Base-by-base conservation (phyloP, 2,329 filamentous ascomycete species). In the Cytospora schulzeri region DNA sequence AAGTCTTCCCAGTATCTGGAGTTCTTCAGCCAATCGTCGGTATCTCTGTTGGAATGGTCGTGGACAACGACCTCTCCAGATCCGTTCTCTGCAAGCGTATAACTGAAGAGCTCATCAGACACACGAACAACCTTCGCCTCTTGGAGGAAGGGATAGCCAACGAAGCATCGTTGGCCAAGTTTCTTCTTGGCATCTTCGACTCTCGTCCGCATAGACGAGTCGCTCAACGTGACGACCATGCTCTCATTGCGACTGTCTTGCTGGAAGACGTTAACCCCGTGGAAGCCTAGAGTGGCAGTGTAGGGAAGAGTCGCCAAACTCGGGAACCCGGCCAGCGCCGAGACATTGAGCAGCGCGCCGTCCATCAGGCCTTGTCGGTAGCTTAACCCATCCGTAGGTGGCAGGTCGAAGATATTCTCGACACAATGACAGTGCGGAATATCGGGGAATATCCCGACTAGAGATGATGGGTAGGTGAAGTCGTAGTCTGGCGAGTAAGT, bases 241-340 rank as follows among this genome's bases (percentile, higher is more conserved):
- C 94, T 99, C 76, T 97, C 93, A 73, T 98, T 98, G 57, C 92
- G 89, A 74, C 93, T 97, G 70, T 98, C 95, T 70, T 94, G 88
- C 74, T 97, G 93, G 80, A 99, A 99, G 38, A 99, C 92, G 68
- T 89, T 95, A 67, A 99, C 91, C 2, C 93, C 93, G 69, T 96
- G 91, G 76, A 93, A 96, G 11, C 89, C 91, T 56, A 98, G 81
- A 63, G 87, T 85, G 2, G 92, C 95, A 66, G 88, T 88, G 75
- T 95, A 93, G 0, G 92, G 91, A 50, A 99, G 79, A 1, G 91
- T 95, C 69, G 93, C 91, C 71, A 99, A 78, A 68, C 90, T 95
- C 7, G 95, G 95, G 75, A 99, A 99, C 4, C 95, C 95, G 64
- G 95, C 94, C 67, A 98, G 79, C n/a, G 95, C 93, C 62, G 88